Percentiles rank a stretch among this genome's conserved stretches.
phyloP scores from a whole-genome alignment of 73 alveolate genomes.

The Diophrys appendiculata region DNA sequence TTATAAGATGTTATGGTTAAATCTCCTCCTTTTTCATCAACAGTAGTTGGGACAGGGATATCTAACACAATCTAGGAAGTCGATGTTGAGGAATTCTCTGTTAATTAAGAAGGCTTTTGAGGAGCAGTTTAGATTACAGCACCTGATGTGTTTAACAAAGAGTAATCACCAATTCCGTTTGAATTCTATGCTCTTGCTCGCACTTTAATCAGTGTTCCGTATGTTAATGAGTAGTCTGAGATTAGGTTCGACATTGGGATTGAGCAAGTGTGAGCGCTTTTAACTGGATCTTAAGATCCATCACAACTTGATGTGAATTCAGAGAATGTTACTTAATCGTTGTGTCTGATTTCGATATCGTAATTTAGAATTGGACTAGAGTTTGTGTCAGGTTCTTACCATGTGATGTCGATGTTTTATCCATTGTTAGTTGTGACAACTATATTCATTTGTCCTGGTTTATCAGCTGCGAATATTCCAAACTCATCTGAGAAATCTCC shows the following conservation, averaged over 20 bases:
- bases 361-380: slow-evolving; percentile 19
- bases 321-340: neutral
- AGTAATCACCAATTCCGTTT: slow-evolving; percentile 40
- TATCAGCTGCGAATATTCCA: slow-evolving; percentile 33
- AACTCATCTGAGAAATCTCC: slow-evolving; percentile 27
- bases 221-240: neutral
- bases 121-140: slow-evolving; percentile 26
- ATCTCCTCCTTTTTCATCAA: slow-evolving; percentile 32
- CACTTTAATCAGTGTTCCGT: slow-evolving; percentile 7
- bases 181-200: slow-evolving; percentile 31
- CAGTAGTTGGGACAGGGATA: slow-evolving; percentile 15
- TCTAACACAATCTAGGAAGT: slow-evolving; percentile 19
- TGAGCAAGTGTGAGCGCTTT: slow-evolving; percentile 11
- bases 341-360: slow-evolving; percentile 6
- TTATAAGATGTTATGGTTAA: slow-evolving; percentile 33
- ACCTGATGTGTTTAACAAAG: slow-evolving; percentile 36
- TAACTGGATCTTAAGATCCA: slow-evolving; percentile 30
- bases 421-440: slow-evolving; percentile 6
- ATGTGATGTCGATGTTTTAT: slow-evolving; percentile 19
- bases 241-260: slow-evolving; percentile 39
- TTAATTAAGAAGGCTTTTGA: slow-evolving; percentile 15
- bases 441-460: slow-evolving; percentile 30
- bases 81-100: slow-evolving; percentile 10
- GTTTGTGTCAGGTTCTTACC: slow-evolving; percentile 26
- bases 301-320: slow-evolving; percentile 18